Base-by-base conservation (phyloP, 495 filamentous ascomycete species). In the Immersiella caudata region DNA sequence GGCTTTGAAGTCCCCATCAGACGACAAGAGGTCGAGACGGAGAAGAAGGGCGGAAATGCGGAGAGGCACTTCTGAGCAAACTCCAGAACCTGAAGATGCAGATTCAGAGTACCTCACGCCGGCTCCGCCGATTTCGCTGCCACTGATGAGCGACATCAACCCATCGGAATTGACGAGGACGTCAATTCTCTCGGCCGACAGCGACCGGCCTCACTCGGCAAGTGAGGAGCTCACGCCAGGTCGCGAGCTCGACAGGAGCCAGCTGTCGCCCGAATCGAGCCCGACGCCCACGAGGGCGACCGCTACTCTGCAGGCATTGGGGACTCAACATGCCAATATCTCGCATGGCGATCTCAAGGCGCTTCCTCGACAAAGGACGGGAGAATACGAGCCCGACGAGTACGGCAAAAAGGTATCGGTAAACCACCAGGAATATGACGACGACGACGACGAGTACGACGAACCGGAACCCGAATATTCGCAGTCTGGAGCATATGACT, bases 131-230 rank as follows among this genome's bases (percentile, higher is more conserved):
- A 91, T 90, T 0, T 91, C 40, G 40, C 25, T 97, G 89, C 94
- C 93, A 2, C 84, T 96, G 73, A 88, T 87, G 74, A 96, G 93
- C 76, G 91, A 92, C 52, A 85, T 96, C 27, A 85, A 90, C 57
- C 86, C 91, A 33, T 96, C 93, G 0, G 93, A 97, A 26, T 75
- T 97, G 58, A 98, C 95, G 2, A 85, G 95, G 74, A 89, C 90
- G 40, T 98, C 96, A 0, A 91, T 99, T 65, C 81, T 96, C 12
- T 94, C 95, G 6, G 89, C 92, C 46, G 87, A 90, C 25, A 93
- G 91, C 0, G 91, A 89, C 68, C 78, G 89, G 68, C 86, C 91
- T 61, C 85, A 84, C 64, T 90, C 89, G 55, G 84, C 83, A n/a
- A 87, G 75, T 73, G 79, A 82, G 74, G 78, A 84, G 65, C 79